Percentiles rank a stretch among this genome's conserved stretches.
Evolutionary conservation across 306 rosid species (phyloP).

Genomic region (Arachis hypogaea): DNA sequence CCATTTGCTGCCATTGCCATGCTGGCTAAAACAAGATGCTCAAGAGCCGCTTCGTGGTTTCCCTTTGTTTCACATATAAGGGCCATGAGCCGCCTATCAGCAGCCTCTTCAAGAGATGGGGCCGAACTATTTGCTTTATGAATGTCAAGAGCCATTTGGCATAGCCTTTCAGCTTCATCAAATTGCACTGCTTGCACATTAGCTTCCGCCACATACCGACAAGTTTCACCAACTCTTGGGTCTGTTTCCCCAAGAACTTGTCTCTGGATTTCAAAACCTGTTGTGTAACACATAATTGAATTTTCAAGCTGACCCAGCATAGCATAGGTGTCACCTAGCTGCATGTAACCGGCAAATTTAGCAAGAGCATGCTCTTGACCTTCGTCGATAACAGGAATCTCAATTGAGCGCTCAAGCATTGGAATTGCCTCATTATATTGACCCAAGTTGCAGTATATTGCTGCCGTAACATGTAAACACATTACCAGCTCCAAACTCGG

Average conservation of each 20-base stretch:
- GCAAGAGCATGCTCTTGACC: constrained; percentile 92
- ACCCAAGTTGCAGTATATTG: constrained; percentile 85
- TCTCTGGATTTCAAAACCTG: constrained; percentile 84
- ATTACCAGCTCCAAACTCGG: constrained; percentile 82
- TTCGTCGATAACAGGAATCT: constrained; percentile 66
- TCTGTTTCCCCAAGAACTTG: constrained; percentile 86
- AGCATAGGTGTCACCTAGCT: constrained; percentile 94
- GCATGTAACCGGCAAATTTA: constrained; percentile 97
- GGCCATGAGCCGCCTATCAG: constrained; percentile 98
- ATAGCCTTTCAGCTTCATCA: constrained; percentile 81
- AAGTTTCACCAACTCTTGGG: constrained; percentile 92
- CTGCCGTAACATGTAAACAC: constrained; percentile 86
- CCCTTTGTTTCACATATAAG: constrained; percentile 92
- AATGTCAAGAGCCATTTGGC: constrained; percentile 88
- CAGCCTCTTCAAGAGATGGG: constrained; percentile 88
- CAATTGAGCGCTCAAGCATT: constrained; percentile 74
- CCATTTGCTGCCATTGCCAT: constrained; percentile 89
- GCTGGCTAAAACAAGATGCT: constrained; percentile 95
- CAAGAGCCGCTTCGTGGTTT: constrained; percentile 90
- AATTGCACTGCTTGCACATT: constrained; percentile 93
- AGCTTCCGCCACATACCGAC: constrained; percentile 94
- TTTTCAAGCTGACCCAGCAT: constrained; percentile 96
- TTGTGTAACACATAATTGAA: constrained; percentile 67
- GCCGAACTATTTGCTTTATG: constrained; percentile 72
- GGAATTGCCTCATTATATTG: constrained; percentile 86